Evolutionary conservation across 768 basidiomycete species (phyloP), one percentile per base, ranked within the genome.

Genomic region (Austroboletus eburneus): DNA sequence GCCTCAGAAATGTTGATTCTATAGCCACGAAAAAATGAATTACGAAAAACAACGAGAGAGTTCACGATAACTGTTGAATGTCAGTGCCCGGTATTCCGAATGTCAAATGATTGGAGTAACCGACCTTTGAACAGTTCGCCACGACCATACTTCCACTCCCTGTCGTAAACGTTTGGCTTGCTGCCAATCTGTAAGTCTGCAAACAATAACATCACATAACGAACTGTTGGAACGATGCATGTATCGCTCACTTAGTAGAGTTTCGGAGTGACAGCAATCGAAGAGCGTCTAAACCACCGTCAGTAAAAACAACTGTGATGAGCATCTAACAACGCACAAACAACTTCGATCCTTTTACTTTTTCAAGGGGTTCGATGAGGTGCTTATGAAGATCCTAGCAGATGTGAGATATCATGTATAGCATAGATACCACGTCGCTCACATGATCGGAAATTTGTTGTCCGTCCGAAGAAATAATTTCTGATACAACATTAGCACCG

Each of bases 191-290:
- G 49, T 39, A 65, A 44, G 39, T 63, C 62, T 64, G 14, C 14
- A 5, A n/a, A n/a, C 18, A 25, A 32, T 32, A 27, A 13, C 5
- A 23, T 20, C 5, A 22, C 35, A 18, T 39, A 29, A 29, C 7
- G 12, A 9, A n/a, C n/a, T n/a, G n/a, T n/a, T 8, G 5, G 24
- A 5, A 0, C 12, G 10, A 32, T 46, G 16, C 16, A 9, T 16
- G 16, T 9, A 27, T 32, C 9, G 48, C 44, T 38, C 38, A 66
- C 63, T 55, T 22, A 64, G 39, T 2, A 64, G 32, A 9, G 36
- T 53, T 16, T 66, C 63, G 0, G 63, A 66, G 14, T 66, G 63
- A 17, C 64, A 66, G 8, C 62, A 64, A n/a, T 64, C 64, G 4
- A 66, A 53, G 20, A 64, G 50, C 6, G 59, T 51, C 64, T 64